Conservation (phyloP, 345 rosid genomes). For the Physaria fendleri region DNA sequence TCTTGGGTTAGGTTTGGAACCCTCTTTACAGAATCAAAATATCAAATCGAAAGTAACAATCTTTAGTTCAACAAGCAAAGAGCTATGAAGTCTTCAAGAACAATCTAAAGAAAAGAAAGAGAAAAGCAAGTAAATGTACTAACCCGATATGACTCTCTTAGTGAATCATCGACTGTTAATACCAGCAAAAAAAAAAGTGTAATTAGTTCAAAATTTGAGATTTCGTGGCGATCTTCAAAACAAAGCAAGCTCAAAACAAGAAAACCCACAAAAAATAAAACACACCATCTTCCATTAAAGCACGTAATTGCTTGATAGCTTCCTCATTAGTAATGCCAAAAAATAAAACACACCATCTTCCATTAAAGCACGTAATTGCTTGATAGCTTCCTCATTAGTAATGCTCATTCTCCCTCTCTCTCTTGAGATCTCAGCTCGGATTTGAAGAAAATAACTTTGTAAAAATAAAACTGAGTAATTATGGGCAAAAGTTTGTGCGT, state of each 20-base stretch:
- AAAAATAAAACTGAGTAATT: neutral
- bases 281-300: conserved; percentile 71
- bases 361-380: conserved; percentile 64
- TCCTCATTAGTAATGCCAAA: conserved; percentile 44
- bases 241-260: conserved; percentile 1
- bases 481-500: conserved; percentile 9
- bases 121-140: conserved; percentile 17
- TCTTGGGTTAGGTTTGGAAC: neutral
- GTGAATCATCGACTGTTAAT: conserved; percentile 59
- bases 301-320: conserved; percentile 60
- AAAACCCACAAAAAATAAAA: neutral
- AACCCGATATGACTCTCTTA: conserved; percentile 67
- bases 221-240: conserved; percentile 22
- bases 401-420: conserved; percentile 6
- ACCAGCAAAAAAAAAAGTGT: neutral
- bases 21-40: neutral
- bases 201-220: conserved; percentile 1
- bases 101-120: conserved; percentile 21
- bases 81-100: neutral
- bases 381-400: conserved; percentile 68
- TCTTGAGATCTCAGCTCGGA: conserved; percentile 25
- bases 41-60: neutral
- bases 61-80: conserved; percentile 1
- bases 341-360: conserved; percentile 49
- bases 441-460: neutral